Percentiles rank a stretch among this genome's conserved stretches.
Conservation (phyloP, 1,284 basidiomycete species). For the Microbotryum violaceum region DNA sequence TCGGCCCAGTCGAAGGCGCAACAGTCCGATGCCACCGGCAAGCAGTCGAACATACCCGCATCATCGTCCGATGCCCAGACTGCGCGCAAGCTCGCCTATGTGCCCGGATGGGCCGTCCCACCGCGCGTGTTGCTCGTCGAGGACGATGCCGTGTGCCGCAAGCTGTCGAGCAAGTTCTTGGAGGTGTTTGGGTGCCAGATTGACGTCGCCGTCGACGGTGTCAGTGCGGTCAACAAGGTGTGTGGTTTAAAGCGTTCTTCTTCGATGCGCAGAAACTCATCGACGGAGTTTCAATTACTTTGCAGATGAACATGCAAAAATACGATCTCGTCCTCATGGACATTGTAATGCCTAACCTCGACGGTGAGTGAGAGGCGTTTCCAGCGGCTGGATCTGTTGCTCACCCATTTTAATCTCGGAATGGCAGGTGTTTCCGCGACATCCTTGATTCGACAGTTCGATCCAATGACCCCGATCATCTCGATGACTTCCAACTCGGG, state of each 20-base stretch:
- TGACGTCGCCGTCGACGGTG: conserved; percentile 85
- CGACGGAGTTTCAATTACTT: neutral
- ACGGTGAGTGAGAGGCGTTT: conserved; percentile 46
- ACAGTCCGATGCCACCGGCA: neutral
- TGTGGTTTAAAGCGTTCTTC: neutral
- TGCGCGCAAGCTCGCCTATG: conserved; percentile 52
- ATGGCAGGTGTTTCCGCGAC: conserved; percentile 63
- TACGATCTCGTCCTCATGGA: conserved; percentile 95
- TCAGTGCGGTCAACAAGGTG: conserved; percentile 93
- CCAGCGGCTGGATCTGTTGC: no score
- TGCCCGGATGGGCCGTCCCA: conserved; percentile 52
- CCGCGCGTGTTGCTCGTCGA: conserved; percentile 75
- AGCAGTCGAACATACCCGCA: neutral
- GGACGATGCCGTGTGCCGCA: conserved; percentile 85
- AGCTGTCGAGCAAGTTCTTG: conserved; percentile 82
- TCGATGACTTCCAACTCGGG: conserved; percentile 93
- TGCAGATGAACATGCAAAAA: conserved; percentile 60
- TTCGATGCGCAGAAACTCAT: neutral
- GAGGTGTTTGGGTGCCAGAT: conserved; percentile 92
- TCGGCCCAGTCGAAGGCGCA: neutral
- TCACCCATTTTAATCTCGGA: neutral
- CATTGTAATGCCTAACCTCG: conserved; percentile 88
- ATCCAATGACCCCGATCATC: conserved; percentile 89
- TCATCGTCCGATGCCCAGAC: conserved; percentile 9
- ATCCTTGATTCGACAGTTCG: conserved; percentile 85